phyloP scores from a whole-genome alignment of 139 green algal species.

The Chlorella sp. region DNA sequence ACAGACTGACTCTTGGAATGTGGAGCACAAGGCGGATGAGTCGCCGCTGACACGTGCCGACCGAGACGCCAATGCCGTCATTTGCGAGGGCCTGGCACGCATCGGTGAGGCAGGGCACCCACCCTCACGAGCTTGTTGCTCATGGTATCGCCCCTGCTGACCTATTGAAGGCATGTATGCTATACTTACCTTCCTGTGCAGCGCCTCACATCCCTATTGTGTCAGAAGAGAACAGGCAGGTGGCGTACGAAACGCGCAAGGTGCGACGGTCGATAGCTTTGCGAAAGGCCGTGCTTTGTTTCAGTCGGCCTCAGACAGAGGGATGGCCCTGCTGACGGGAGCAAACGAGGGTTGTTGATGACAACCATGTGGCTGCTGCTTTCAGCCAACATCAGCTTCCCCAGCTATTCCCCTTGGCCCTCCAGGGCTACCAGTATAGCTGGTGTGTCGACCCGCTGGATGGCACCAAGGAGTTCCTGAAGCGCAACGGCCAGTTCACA shows the following conservation, averaged over 20 bases:
- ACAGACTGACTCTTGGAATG: constrained; percentile 65
- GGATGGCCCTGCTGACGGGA: too few species aligned
- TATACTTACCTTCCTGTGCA: constrained; percentile 18
- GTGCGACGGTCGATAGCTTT: constrained; percentile 15
- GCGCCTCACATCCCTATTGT: constrained; percentile 89
- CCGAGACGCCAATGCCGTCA: constrained; percentile 78
- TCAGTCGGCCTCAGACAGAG: too few species aligned
- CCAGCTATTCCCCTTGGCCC: not conserved
- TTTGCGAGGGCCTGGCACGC: constrained; percentile 68
- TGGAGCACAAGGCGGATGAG: constrained; percentile 80
- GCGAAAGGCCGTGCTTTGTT: too few species aligned
- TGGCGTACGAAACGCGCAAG: constrained; percentile 72
- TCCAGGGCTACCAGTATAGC: constrained; percentile 74
- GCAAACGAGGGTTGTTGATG: too few species aligned
- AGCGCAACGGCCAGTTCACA: constrained; percentile 91
- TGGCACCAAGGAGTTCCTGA: constrained; percentile 95
- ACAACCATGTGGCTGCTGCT: too few species aligned
- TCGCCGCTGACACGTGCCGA: constrained; percentile 85
- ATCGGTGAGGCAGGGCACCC: constrained; percentile 25
- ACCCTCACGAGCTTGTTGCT: too few species aligned
- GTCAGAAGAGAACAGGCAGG: constrained; percentile 82
- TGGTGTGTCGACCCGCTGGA: constrained; percentile 92
- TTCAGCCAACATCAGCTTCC: not conserved
- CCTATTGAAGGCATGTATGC: not conserved
- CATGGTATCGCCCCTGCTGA: too few species aligned